phyloP scores from a whole-genome alignment of 257 asterid genomes.

The Datura wrightii region DNA sequence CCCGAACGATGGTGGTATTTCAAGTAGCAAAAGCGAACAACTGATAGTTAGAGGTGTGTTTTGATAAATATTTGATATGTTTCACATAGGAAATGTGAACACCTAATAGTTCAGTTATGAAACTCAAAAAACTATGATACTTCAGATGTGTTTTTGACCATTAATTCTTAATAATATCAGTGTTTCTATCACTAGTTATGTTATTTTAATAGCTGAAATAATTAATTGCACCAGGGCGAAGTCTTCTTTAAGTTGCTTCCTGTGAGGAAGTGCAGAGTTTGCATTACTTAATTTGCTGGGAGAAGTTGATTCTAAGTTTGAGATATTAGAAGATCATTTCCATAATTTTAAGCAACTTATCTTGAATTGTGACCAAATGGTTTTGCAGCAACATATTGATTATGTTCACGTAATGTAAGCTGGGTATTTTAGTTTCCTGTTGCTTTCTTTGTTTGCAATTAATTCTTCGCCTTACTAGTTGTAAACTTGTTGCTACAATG shows the following conservation, averaged over 20 bases:
- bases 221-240: conserved; percentile 11
- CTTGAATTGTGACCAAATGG: neutral
- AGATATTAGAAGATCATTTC: neutral
- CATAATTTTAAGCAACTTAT: neutral
- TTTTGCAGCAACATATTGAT: conserved; percentile 26
- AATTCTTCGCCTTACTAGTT: neutral
- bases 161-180: conserved; percentile 1
- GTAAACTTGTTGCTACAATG: neutral
- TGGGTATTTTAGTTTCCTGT: conserved; percentile 19
- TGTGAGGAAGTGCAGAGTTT: neutral
- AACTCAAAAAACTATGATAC: too few species aligned
- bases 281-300: neutral
- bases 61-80: too few species aligned
- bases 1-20: too few species aligned
- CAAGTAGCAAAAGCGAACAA: too few species aligned
- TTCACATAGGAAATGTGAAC: too few species aligned
- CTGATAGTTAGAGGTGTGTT: too few species aligned
- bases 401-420: conserved; percentile 14
- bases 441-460: conserved; percentile 25
- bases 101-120: too few species aligned
- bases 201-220: conserved; percentile 29
- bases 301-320: conserved; percentile 21
- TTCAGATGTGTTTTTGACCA: too few species aligned
- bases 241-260: conserved; percentile 29
- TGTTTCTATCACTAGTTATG: conserved; percentile 9